Base-by-base conservation (phyloP, 2,329 filamentous ascomycete species). In the Hypoxylon sp. region DNA sequence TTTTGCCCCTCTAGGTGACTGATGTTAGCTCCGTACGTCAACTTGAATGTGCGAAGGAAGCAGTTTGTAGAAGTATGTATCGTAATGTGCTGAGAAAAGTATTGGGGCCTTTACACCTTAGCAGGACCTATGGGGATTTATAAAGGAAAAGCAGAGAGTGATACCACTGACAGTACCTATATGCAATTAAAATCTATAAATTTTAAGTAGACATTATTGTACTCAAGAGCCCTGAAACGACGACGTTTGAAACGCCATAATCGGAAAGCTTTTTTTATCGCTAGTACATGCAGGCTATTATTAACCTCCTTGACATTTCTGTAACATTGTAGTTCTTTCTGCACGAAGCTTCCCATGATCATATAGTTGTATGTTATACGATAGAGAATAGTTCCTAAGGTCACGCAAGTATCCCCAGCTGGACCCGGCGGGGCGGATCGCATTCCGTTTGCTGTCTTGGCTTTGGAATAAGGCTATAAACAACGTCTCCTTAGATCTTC, bases 371-470 rank as follows among this genome's bases (percentile, higher is more conserved):
- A n/a, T 54, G 54, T 47, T 57, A 46, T 51, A 64, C 39, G 58
- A 59, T 50, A 59, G 54, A 63, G 53, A 57, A 6, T n/a, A 67
- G 64, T 33, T 11, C 24, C 37, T 22, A 19, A 63, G 57, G 48
- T 52, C 48, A 51, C 59, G 29, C 29, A 37, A 19, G 14, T 11
- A 53, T 35, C 62, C 62, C 46, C 47, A 22, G 22, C 24, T 46
- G n/a, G 5, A 33, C 26, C 35, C 42, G 24, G 47, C 50, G 39
- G 53, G 24, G 26, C 54, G 59, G 64, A 29, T 62, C 59, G 35
- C 19, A 31, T 63, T 52, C 53, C 53, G 59, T 46, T 35, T 54
- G 24, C 31, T 54, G 13, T 17, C 48, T 44, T 54, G 26, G 14
- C 24, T 33, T 51, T 31, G 26, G 14, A 33, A 24, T 33, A 51